Percentiles rank a stretch among this genome's conserved stretches.
These are phyloP conservation scores for Boechera retrofracta DNA, from an alignment of 345 rosid species.

Conservation along the genomic window DNA sequence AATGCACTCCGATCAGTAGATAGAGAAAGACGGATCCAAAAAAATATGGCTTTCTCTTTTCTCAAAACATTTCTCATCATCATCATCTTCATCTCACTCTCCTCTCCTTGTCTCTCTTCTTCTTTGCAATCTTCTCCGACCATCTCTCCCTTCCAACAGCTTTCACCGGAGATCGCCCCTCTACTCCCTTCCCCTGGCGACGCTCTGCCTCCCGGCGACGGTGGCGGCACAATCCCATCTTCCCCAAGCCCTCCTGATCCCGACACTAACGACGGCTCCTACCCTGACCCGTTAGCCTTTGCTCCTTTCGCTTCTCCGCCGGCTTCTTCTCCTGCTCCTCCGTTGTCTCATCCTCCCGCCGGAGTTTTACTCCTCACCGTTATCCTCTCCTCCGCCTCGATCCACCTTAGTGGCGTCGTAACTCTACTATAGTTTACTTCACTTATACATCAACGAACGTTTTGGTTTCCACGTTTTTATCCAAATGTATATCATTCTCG, in stretches of 20 bases:
- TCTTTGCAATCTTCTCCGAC: constrained; percentile 47
- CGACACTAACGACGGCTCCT: constrained; percentile 48
- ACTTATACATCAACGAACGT: constrained; percentile 31
- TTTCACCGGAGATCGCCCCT: constrained; percentile 84
- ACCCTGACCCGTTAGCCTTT: constrained; percentile 53
- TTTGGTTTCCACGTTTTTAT: constrained; percentile 36
- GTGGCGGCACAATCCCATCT: constrained; percentile 75
- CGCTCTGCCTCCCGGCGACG: constrained; percentile 48
- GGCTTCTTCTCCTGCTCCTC: constrained; percentile 51
- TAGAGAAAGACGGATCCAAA: constrained; percentile 36
- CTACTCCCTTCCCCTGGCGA: constrained; percentile 76
- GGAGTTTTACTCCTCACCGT: constrained; percentile 26
- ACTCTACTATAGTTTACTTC: constrained; percentile 31
- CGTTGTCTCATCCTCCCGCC: constrained; percentile 13
- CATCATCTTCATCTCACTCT: constrained; percentile 38
- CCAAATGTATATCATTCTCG: constrained; percentile 32
- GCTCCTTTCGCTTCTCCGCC: constrained; percentile 58
- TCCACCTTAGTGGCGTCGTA: constrained; percentile 7
- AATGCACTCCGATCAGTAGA: constrained; percentile 37
- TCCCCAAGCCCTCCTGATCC: constrained; percentile 90
- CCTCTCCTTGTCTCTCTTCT: constrained; percentile 49
- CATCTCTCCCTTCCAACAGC: constrained; percentile 55
- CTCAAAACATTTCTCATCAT: constrained; percentile 44
- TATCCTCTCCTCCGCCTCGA: constrained; percentile 20
- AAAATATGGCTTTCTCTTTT: constrained; percentile 56